Percentiles rank a stretch among this genome's conserved stretches.
phyloP scores from a whole-genome alignment of 2,329 filamentous ascomycete genomes.

The Botrytis medusae region DNA sequence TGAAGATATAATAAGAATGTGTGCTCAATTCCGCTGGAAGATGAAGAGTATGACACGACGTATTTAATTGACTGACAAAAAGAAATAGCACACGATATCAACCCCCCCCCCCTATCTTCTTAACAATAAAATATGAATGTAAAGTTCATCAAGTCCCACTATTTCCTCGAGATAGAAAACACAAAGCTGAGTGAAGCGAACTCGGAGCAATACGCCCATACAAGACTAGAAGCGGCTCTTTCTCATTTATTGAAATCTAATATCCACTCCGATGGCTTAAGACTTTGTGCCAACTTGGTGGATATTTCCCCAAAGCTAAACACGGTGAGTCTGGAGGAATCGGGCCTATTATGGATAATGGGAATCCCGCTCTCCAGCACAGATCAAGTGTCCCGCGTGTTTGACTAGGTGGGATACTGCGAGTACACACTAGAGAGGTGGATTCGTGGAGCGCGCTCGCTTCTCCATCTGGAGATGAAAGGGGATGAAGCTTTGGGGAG shows the following conservation, averaged over 20 bases:
- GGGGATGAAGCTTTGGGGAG: not conserved
- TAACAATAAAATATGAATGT: not conserved
- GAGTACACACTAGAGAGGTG: not conserved
- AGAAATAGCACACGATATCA: not conserved
- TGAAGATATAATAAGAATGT: too few relatives aligned
- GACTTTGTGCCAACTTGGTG: not conserved
- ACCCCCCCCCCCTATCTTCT: not conserved
- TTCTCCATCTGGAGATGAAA: not conserved
- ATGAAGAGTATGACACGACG: not conserved
- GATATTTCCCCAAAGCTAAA: not conserved
- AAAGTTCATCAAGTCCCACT: not conserved
- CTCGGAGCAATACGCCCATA: not conserved
- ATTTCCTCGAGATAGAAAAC: not conserved
- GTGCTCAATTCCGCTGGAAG: not conserved
- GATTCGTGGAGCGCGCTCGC: not conserved
- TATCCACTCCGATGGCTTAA: not conserved
- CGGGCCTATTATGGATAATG: slow-evolving; percentile 4
- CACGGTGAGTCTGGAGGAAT: not conserved
- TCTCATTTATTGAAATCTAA: not conserved
- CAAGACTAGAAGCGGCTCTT: not conserved
- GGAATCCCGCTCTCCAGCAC: not conserved
- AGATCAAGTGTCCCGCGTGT: not conserved
- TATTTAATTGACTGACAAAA: not conserved
- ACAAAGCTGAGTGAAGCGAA: not conserved
- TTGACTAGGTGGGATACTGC: not conserved